Conservation (phyloP, 2,329 filamentous ascomycete genomes). For the Grosmannia clavigera region DNA sequence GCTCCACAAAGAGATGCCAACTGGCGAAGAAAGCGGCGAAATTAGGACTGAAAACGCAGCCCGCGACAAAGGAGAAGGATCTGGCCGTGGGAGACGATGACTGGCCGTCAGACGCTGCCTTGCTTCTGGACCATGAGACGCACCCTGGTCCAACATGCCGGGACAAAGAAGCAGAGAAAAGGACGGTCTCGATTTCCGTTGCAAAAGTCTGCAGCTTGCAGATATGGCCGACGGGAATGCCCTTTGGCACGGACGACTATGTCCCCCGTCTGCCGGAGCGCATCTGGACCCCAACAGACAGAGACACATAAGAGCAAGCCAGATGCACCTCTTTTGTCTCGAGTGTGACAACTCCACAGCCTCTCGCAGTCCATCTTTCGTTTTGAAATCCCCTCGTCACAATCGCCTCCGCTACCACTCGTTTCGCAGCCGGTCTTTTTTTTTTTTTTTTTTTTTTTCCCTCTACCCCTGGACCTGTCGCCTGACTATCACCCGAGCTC, state of each 20-base stretch:
- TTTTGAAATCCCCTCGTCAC: neutral
- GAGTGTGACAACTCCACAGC: neutral
- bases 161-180: neutral
- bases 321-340: neutral
- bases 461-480: neutral
- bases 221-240: neutral
- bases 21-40: neutral
- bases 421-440: neutral
- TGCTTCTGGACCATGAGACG: neutral
- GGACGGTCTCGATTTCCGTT: neutral
- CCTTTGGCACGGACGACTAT: too few species aligned
- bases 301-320: neutral
- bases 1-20: neutral
- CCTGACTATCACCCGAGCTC: neutral
- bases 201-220: neutral
- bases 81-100: neutral
- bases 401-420: neutral
- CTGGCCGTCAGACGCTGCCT: neutral
- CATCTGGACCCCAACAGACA: neutral
- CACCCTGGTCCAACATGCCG: neutral
- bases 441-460: neutral
- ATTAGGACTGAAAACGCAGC: neutral
- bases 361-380: neutral
- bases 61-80: neutral
- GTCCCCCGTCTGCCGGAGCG: neutral